Conservation (phyloP, 352 stramenopile genomes). For the Pythium aristosporum region DNA sequence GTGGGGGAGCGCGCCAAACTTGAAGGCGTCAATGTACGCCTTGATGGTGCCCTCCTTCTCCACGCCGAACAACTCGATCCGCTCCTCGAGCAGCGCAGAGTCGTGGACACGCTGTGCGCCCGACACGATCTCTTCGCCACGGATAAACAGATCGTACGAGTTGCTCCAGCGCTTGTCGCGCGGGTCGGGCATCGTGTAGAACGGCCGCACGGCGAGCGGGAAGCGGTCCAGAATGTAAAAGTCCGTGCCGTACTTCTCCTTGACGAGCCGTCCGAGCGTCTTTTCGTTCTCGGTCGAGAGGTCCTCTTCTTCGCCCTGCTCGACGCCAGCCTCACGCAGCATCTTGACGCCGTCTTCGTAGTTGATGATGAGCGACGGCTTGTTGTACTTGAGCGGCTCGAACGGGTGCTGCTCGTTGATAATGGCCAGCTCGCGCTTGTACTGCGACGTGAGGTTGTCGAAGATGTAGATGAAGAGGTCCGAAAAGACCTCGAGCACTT, state of each 20-base stretch:
- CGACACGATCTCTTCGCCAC: conserved; percentile 99
- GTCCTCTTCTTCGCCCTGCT: conserved; percentile 78
- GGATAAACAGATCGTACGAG: conserved; percentile 99
- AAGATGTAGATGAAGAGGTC: conserved; percentile 99
- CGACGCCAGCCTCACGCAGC: conserved; percentile 79
- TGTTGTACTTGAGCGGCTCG: conserved; percentile 96
- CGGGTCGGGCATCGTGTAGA: conserved; percentile 99
- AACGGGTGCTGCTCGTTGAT: conserved; percentile 98
- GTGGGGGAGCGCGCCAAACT: conserved; percentile 97
- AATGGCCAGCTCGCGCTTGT: conserved; percentile 92
- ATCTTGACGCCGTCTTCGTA: conserved; percentile 95
- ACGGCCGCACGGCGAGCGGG: conserved; percentile 96
- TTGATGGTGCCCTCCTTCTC: conserved; percentile 87
- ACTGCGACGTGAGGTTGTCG: conserved; percentile 94
- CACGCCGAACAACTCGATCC: conserved; percentile 85
- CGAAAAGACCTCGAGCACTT: conserved; percentile 96
- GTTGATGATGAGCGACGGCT: conserved; percentile 91
- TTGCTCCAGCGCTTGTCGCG: conserved; percentile 94
- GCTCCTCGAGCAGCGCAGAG: conserved; percentile 91
- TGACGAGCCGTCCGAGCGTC: conserved; percentile 93
- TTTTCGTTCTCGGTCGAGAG: conserved; percentile 97
- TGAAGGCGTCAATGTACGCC: conserved; percentile 98
- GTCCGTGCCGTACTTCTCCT: conserved; percentile 99
- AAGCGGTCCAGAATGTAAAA: conserved; percentile 99
- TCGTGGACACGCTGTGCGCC: conserved; percentile 99